These are phyloP conservation scores for Chlorella sp. DNA, from an alignment of 139 green algal species.

Conservation along the genomic window DNA sequence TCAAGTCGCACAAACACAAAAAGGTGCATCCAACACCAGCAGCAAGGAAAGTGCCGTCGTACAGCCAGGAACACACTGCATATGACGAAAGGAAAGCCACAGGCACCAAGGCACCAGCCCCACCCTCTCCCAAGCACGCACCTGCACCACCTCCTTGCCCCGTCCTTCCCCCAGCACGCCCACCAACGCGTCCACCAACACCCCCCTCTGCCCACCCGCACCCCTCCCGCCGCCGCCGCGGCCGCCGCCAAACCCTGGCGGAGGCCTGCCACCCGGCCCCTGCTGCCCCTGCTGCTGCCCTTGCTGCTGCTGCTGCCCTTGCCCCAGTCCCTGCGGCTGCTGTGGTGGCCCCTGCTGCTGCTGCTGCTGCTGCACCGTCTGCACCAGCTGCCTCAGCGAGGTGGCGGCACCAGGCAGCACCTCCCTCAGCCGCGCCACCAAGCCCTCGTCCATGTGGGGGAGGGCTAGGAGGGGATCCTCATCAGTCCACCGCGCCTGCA, in stretches of 20 bases:
- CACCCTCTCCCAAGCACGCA: background rate
- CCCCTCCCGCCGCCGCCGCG: background rate
- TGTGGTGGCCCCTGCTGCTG: no score
- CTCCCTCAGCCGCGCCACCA: conserved; percentile 21
- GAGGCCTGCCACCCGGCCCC: background rate
- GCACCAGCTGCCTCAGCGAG: conserved; percentile 44
- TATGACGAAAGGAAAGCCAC: no score
- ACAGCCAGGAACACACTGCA: background rate
- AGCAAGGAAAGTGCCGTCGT: background rate
- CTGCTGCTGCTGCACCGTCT: no score
- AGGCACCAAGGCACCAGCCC: background rate
- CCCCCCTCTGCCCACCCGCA: background rate
- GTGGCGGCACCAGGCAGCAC: conserved; percentile 17
- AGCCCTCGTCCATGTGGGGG: conserved; percentile 60
- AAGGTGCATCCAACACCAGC: no score
- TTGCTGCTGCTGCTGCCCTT: background rate
- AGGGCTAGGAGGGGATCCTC: conserved; percentile 62
- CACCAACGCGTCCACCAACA: background rate
- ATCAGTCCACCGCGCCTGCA: conserved; percentile 76
- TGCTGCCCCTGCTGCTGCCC: background rate
- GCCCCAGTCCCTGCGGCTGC: no score
- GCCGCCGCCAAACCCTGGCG: no score
- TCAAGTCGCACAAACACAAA: no score
- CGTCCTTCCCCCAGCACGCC: background rate
- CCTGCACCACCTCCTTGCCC: conserved; percentile 4